Conservation (phyloP, 2,329 filamentous ascomycete genomes). For the Verticillium nonalfalfae region DNA sequence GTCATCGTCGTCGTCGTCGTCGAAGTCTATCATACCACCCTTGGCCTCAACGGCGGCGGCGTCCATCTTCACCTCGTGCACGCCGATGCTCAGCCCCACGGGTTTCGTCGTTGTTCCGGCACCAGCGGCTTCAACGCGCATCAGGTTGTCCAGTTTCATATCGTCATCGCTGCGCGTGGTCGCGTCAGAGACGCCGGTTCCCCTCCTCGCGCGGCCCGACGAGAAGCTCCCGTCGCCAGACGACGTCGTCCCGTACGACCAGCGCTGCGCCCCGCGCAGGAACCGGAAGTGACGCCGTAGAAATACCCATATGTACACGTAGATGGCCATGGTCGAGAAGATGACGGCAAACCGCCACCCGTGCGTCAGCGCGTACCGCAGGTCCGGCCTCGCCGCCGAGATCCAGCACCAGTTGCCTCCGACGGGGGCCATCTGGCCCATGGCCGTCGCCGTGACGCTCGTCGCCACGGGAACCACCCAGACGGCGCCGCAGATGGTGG, state of each 20-base stretch:
- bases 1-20: neutral
- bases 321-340: conserved; percentile 29
- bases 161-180: neutral
- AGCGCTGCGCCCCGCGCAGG: conserved; percentile 4
- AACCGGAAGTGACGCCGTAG: conserved; percentile 17
- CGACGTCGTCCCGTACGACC: neutral
- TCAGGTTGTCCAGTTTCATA: neutral
- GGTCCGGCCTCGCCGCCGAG: conserved; percentile 21
- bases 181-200: neutral
- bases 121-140: neutral
- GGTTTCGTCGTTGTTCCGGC: neutral
- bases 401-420: conserved; percentile 45
- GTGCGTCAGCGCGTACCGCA: conserved; percentile 37
- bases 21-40: neutral
- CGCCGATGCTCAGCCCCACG: neutral
- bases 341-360: conserved; percentile 38
- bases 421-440: conserved; percentile 20
- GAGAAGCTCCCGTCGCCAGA: neutral
- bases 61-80: neutral
- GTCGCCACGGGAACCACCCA: conserved; percentile 34
- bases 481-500: conserved; percentile 26
- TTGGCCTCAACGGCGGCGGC: neutral
- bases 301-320: conserved; percentile 33
- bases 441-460: conserved; percentile 20
- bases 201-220: neutral